phyloP scores from a whole-genome alignment of 352 stramenopile species.

The Phytophthora fragariae region DNA sequence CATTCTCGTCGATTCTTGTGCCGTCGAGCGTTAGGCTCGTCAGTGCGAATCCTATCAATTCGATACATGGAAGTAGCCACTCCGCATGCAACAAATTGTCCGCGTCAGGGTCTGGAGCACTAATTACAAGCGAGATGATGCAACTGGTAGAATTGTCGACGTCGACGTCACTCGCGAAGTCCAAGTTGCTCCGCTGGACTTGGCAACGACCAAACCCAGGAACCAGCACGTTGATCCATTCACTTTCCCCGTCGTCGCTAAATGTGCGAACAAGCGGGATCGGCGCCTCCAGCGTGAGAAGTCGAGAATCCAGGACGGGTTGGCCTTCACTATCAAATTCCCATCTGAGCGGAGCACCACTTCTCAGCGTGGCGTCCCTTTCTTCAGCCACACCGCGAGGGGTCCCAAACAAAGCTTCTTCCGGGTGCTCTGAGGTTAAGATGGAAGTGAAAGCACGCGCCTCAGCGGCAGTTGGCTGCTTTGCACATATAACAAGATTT shows the following conservation, averaged over 20 bases:
- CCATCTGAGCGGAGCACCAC: not conserved
- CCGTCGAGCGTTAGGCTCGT: not conserved
- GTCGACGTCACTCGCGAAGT: not conserved
- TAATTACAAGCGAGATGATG: not conserved
- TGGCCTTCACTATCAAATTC: not conserved
- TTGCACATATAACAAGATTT: not conserved
- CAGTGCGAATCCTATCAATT: not conserved
- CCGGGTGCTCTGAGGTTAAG: not conserved
- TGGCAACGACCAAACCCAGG: not conserved
- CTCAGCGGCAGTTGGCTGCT: not conserved
- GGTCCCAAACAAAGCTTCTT: not conserved
- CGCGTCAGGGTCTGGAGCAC: not conserved
- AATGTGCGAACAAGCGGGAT: not conserved
- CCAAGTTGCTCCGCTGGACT: not conserved
- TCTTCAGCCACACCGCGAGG: not conserved
- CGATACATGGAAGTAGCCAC: not conserved
- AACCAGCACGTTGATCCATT: not conserved
- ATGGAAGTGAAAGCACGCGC: not conserved
- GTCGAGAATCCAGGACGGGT: not conserved
- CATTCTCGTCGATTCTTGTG: not conserved
- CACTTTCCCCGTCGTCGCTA: not conserved
- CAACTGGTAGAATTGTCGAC: not conserved
- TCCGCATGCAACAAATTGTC: not conserved
- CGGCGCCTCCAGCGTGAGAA: not conserved
- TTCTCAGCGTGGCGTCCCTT: not conserved